Conservation (phyloP, 495 filamentous ascomycete species). For the Aspergillus carlsbadensis region DNA sequence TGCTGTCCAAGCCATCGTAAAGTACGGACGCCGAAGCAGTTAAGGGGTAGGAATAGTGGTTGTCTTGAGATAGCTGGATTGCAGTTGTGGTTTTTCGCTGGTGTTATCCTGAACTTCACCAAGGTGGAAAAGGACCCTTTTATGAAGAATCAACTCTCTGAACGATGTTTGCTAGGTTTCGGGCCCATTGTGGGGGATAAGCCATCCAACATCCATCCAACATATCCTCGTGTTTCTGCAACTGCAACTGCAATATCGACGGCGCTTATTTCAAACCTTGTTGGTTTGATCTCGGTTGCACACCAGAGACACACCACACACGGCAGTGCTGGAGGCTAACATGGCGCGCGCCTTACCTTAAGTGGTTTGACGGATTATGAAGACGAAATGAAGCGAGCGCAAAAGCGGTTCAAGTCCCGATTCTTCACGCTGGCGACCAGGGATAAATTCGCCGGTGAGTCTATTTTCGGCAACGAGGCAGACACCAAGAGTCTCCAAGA, state of each 20-base stretch:
- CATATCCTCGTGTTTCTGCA: background rate
- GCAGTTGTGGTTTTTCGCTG: background rate
- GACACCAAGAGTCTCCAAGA: background rate
- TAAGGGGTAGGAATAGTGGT: background rate
- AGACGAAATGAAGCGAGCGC: too few relatives aligned
- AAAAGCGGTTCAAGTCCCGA: background rate
- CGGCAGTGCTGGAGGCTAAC: constrained; percentile 3
- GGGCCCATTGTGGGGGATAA: background rate
- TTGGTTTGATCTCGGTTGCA: constrained; percentile 14
- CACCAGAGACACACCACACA: background rate
- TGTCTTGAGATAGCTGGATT: background rate
- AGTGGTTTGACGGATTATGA: background rate
- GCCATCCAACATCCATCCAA: background rate
- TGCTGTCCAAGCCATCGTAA: background rate
- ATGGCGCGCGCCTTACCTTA: background rate
- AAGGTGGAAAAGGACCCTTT: background rate
- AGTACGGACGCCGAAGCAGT: background rate
- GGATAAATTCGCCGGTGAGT: background rate
- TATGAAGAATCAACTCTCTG: background rate
- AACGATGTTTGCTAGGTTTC: background rate
- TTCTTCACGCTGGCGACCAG: background rate
- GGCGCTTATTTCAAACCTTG: constrained; percentile 17
- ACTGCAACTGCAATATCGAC: constrained; percentile 16
- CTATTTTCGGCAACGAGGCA: constrained; percentile 8
- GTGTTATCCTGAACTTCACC: background rate